Evolutionary conservation across 2,329 filamentous ascomycete species (phyloP), one percentile per base, ranked within the genome.

Genomic region (Trichophyton rubrum): DNA sequence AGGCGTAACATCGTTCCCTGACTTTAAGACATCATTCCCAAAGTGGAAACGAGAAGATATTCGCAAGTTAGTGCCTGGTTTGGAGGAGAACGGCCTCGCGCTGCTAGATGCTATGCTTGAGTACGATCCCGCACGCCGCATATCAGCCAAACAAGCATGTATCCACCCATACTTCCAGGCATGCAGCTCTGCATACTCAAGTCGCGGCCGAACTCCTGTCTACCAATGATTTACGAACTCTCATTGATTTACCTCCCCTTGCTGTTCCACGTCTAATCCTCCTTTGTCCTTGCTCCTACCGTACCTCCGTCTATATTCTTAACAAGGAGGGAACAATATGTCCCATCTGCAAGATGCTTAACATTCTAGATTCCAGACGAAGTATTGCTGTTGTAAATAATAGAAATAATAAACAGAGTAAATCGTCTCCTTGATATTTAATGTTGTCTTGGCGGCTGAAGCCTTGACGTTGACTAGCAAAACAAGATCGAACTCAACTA

Each of bases 11-110:
- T 90, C 88, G 6, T 95, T 95, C 77, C 90, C 90, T 47, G 91
- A 96, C 74, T 96, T 90, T 81, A 96, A 96, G 75, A 74, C 87
- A 30, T 91, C 88, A 2, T 96, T 96, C 76, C 90, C 90, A 65
- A 95, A 95, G 76, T 96, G 90, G 90, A 80, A 82, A 67, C 84
- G 89, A 61, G 86, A 90, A 69, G 79, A 82, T 62, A 79, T 81
- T 24, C 78, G 79, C 56, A 77, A 82, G 30, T 79, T 93, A 40
- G 88, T 90, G 68, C 82, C 83, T 49, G 86, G 81, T 59, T 81
- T 96, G 55, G 88, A 95, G 66, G 83, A 88, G 1, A 73, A 75
- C 53, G 77, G 75, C 24, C 68, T 75, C 55, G 73, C 76, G 60
- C 70, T 78, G 24, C 76, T 86, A 17, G 83, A 86, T 65, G 77